Percentiles rank a stretch among this genome's conserved stretches.
Conservation (phyloP, 2,329 filamentous ascomycete genomes). For the Microcera coccophila region DNA sequence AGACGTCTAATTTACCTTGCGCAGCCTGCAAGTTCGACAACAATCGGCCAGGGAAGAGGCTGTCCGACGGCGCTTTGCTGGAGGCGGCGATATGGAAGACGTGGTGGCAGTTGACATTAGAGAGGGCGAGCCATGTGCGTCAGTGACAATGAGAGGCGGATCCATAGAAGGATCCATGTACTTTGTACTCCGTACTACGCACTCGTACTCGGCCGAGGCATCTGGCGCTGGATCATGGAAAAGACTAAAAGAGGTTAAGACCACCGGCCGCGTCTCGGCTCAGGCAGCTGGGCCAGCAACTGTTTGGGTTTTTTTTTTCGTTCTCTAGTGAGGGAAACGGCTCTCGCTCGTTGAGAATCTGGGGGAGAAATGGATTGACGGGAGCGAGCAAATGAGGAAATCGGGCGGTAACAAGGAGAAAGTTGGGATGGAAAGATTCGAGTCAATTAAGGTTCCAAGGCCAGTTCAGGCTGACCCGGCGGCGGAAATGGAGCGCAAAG, state of each 20-base stretch:
- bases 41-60: conserved; percentile 28
- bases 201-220: too few species aligned
- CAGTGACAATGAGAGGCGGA: conserved; percentile 3
- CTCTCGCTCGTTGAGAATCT: background rate
- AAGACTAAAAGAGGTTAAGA: too few species aligned
- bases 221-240: too few species aligned
- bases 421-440: background rate
- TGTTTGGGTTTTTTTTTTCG: background rate
- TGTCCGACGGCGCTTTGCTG: conserved; percentile 32
- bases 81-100: conserved; percentile 16
- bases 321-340: background rate
- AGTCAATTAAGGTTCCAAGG: background rate
- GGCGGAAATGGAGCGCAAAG: background rate
- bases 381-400: background rate
- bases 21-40: conserved; percentile 37
- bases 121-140: conserved; percentile 4
- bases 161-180: background rate
- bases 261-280: background rate
- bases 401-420: background rate
- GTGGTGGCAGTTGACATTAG: conserved; percentile 4
- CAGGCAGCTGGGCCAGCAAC: background rate
- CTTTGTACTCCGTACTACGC: too few species aligned
- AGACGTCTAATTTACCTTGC: conserved; percentile 29
- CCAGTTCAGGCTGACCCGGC: too few species aligned
- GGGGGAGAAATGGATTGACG: too few species aligned